phyloP scores from a whole-genome alignment of 345 rosid genomes.

The Leavenworthia alabamica region DNA sequence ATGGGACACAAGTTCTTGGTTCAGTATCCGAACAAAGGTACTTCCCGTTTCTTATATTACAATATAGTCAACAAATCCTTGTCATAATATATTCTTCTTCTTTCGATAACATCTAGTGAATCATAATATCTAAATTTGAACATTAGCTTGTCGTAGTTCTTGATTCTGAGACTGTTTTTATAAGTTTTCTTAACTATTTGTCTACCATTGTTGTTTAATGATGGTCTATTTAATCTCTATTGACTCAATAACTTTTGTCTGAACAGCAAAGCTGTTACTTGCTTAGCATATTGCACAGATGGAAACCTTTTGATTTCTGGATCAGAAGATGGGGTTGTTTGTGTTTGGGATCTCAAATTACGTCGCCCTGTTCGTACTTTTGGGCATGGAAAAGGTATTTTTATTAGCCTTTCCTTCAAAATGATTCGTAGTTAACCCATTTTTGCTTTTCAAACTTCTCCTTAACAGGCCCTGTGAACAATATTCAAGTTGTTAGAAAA shows the following conservation, averaged over 20 bases:
- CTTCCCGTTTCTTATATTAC: neutral
- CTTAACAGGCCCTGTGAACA: constrained; percentile 56
- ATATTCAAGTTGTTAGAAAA: constrained; percentile 47
- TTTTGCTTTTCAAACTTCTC: neutral
- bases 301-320: constrained; percentile 65
- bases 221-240: neutral
- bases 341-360: constrained; percentile 55
- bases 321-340: constrained; percentile 70
- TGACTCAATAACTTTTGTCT: constrained; percentile 5
- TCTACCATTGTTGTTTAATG: neutral
- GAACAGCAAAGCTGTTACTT: constrained; percentile 66
- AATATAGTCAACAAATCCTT: neutral
- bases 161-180: neutral
- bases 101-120: neutral
- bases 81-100: neutral
- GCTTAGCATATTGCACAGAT: constrained; percentile 52
- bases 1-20: constrained; percentile 57
- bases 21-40: constrained; percentile 66
- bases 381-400: constrained; percentile 57
- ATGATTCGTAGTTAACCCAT: neutral
- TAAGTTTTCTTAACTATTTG: neutral
- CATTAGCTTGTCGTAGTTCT: constrained; percentile 3
- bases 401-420: neutral
- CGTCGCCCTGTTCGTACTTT: constrained; percentile 46
- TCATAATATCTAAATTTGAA: neutral